phyloP scores from a whole-genome alignment of 371 early-diverging fungal species.

The Rhizopus sp. region DNA sequence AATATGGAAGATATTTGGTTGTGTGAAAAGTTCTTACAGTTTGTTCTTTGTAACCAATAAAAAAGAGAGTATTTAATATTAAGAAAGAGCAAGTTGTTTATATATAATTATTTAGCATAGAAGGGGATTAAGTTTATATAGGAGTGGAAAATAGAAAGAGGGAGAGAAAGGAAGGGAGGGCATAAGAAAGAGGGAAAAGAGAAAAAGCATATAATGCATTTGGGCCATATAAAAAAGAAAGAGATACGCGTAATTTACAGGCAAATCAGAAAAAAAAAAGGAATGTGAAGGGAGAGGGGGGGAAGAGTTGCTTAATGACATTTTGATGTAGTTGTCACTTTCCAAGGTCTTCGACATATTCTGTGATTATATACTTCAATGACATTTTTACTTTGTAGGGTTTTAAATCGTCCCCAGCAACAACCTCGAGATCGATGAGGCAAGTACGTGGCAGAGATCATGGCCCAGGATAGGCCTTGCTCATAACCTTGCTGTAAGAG shows the following conservation, averaged over 20 bases:
- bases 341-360: not conserved
- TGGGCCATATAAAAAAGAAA: too few relatives aligned
- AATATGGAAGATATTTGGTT: constrained; percentile 35
- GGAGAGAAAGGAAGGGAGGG: too few relatives aligned
- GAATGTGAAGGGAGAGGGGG: not conserved
- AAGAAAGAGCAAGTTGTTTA: too few relatives aligned
- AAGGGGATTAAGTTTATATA: too few relatives aligned
- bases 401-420: constrained; percentile 27
- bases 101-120: too few relatives aligned
- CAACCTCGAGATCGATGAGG: constrained; percentile 49
- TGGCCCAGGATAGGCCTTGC: constrained; percentile 48
- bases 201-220: too few relatives aligned
- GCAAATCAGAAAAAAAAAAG: too few relatives aligned
- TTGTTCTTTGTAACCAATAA: constrained; percentile 8
- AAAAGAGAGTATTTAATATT: too few relatives aligned
- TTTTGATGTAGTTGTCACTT: not conserved
- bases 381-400: constrained; percentile 1
- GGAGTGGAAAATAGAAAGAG: too few relatives aligned
- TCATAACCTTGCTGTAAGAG: constrained; percentile 43
- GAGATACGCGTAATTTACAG: not conserved
- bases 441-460: constrained; percentile 44
- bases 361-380: not conserved
- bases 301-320: not conserved
- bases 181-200: too few relatives aligned
- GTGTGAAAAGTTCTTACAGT: constrained; percentile 21